Evolutionary conservation across 2,329 filamentous ascomycete species (phyloP), one percentile per base, ranked within the genome.

Genomic region (Curvularia spicifera): DNA sequence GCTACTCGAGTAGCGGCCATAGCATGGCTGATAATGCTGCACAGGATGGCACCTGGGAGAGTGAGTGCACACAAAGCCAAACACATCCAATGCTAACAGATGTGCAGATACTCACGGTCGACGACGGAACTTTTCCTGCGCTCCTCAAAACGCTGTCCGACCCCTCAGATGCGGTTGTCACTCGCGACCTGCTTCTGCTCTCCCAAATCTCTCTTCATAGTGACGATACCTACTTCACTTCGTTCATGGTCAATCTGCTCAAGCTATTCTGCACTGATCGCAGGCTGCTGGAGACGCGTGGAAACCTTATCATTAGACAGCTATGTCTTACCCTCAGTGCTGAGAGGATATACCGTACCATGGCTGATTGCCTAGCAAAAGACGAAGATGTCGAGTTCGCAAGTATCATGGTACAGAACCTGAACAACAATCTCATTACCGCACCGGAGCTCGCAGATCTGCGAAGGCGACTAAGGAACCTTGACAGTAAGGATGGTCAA

Each of bases 381-480:
- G 95, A 99, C 76, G 95, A 98, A 78, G 95, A 99, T 74, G 87
- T 99, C 42, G 96, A 99, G 75, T 99, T 99, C 78, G 94, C 95
- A 15, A 97, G 94, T 74, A 98, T 99, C 69, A 99, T 99, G 95
- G 93, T 99, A 29, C 95, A 99, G 76, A 98, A 98, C 71, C 83
- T 99, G 51, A 99, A 99, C 80, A 99, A 99, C 77, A 99, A 99
- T 70, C 87, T 99, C 53, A 97, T 99, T 65, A 99, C 96, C 1
- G 95, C 96, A 0, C 95, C 96, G 0, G 93, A 99, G 77, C 82
- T 99, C 29, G 88, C 91, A 1, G 96, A 98, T 68, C 83, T 99
- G 62, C 87, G 95, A 45, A 97, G 97, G 76, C 84, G 95, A 43
- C 81, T 99, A 50, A 85, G 95, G 33, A 99, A 97, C 68, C 82